Base-by-base conservation (phyloP, 768 basidiomycete species). In the Paxillus rubicundulus region DNA sequence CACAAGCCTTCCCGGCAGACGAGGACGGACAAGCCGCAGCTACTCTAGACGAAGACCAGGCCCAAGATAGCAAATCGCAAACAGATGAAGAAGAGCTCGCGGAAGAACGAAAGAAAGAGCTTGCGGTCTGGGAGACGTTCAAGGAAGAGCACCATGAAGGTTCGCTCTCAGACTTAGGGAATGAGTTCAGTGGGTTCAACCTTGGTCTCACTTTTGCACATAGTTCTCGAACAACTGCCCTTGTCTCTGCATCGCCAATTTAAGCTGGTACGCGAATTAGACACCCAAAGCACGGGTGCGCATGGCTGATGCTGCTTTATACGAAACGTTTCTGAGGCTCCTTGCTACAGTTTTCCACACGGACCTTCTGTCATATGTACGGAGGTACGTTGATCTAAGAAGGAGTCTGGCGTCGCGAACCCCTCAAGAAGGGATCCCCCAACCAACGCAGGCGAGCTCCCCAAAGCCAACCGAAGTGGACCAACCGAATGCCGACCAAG, bases 71-170 rank as follows among this genome's bases (percentile, higher is more conserved):
- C 21, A 30, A 20, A 5, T 50, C 56, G 8, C 53, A 49, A 18
- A 27, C 20, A 27, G 45, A 52, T 3, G 45, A 37, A 10, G 63
- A 55, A 41, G 60, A 50, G 47, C 55, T 41, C 39, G 52, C 28
- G 5, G 62, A 62, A 50, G 64, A 64, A 44, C 63, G 58, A 20
- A 75, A 80, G 60, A 82, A 79, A 64, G 86, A 86, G 58, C 76
- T 72, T 53, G 82, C 82, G 30, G 75, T 88, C 34, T 89, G 87
- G 87, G 84, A 87, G 42, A 73, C 82, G 36, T 80, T 92, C 64
- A 80, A 82, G 62, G 90, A 92, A 61, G 87, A 92, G 54, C 82
- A 89, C 59, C 84, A 82, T 65, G 90, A 91, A 79, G 81, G 90
- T 86, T 39, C 45, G 75, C 34, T 55, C 32, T 30, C 32, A 44